These are phyloP conservation scores for Sphaerostilbella broomeana DNA, from an alignment of 2,329 filamentous ascomycete genomes.

Conservation along the genomic window DNA sequence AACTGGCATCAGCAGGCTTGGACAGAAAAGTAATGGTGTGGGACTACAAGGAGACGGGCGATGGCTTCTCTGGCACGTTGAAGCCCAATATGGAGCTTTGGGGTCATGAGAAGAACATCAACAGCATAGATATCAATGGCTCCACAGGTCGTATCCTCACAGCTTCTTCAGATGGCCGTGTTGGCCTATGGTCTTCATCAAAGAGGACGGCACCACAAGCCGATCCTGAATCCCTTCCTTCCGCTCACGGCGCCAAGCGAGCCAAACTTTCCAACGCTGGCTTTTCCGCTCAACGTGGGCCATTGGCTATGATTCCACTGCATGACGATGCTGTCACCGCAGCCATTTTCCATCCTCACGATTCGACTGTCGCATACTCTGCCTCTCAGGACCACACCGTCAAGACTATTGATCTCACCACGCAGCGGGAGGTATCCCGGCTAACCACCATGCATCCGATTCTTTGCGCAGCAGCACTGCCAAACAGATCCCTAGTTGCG, in stretches of 20 bases:
- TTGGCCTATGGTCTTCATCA: slow-evolving; percentile 85
- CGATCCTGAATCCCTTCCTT: slow-evolving; percentile 61
- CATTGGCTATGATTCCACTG: slow-evolving; percentile 64
- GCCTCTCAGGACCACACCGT: slow-evolving; percentile 86
- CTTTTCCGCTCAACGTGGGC: slow-evolving; percentile 64
- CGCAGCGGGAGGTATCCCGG: slow-evolving; percentile 69
- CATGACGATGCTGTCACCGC: slow-evolving; percentile 72
- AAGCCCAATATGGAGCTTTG: slow-evolving; percentile 75
- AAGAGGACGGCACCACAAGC: slow-evolving; percentile 70
- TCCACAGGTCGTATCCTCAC: slow-evolving; percentile 74
- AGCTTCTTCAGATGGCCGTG: slow-evolving; percentile 71
- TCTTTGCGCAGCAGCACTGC: slow-evolving; percentile 69
- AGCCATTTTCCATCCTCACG: slow-evolving; percentile 76
- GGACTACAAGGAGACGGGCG: slow-evolving; percentile 69
- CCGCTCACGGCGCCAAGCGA: slow-evolving; percentile 64
- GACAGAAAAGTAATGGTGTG: slow-evolving; percentile 84
- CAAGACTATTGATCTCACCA: slow-evolving; percentile 85
- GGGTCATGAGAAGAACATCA: slow-evolving; percentile 70
- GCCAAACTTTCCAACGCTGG: slow-evolving; percentile 53
- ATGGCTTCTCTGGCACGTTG: slow-evolving; percentile 54
- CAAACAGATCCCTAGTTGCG: slow-evolving; percentile 54
- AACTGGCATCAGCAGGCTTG: slow-evolving; percentile 75
- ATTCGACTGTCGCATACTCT: slow-evolving; percentile 85
- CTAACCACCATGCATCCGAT: slow-evolving; percentile 79
- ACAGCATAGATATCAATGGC: slow-evolving; percentile 67